Conservation (phyloP, 495 filamentous ascomycete species). For the Trichoderma parareesei region DNA sequence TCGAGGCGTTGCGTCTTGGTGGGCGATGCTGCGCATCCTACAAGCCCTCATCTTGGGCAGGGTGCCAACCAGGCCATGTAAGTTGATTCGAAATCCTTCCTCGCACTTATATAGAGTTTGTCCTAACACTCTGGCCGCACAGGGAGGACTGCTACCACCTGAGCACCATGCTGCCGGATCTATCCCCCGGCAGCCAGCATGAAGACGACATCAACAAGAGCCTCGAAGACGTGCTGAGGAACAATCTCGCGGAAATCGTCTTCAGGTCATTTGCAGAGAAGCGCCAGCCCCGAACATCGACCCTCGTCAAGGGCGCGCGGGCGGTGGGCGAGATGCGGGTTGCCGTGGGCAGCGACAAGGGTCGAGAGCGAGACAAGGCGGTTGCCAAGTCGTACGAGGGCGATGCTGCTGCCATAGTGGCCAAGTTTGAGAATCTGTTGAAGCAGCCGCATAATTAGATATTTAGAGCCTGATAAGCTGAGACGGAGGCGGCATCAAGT, state of each 20-base stretch:
- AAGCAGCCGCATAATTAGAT: not conserved
- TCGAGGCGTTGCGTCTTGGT: constrained; percentile 18
- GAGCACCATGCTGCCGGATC: constrained; percentile 7
- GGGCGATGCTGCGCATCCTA: constrained; percentile 24
- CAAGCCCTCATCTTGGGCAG: constrained; percentile 22
- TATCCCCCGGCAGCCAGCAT: not conserved
- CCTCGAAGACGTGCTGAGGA: not conserved
- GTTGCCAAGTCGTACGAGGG: constrained; percentile 10
- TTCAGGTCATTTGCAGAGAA: constrained; percentile 12
- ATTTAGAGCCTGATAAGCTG: too few species aligned
- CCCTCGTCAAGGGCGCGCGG: constrained; percentile 17
- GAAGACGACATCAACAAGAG: not conserved
- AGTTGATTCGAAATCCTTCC: not conserved
- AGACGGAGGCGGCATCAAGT: too few species aligned
- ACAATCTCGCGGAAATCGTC: not conserved
- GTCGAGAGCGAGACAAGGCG: constrained; percentile 14
- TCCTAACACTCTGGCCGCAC: not conserved
- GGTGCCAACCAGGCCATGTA: constrained; percentile 24
- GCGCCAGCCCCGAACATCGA: constrained; percentile 18
- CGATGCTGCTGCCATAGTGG: not conserved
- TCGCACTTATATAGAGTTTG: not conserved
- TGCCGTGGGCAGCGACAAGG: constrained; percentile 5
- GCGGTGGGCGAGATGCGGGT: constrained; percentile 16
- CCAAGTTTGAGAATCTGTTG: not conserved
- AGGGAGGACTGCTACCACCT: constrained; percentile 14